Evolutionary conservation across 2,329 filamentous ascomycete species (phyloP).

Genomic region (Fonsecaea pedrosoi): DNA sequence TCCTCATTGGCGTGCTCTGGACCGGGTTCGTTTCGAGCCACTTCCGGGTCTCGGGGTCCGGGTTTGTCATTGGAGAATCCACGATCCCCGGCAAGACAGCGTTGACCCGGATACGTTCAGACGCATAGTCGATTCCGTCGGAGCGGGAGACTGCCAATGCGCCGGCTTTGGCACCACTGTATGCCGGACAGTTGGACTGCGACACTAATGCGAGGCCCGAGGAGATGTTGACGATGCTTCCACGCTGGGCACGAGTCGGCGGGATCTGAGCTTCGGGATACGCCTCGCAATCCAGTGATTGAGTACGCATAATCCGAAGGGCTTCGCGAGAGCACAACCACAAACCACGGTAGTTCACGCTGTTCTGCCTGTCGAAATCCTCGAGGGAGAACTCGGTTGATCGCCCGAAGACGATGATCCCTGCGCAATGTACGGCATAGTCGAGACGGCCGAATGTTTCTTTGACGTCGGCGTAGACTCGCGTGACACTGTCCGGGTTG

Average conservation of each 20-base stretch:
- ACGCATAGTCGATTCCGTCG: constrained; percentile 46
- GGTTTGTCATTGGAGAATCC: constrained; percentile 54
- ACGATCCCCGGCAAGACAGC: constrained; percentile 53
- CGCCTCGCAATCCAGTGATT: constrained; percentile 50
- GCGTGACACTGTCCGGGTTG: constrained; percentile 53
- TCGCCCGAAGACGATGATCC: constrained; percentile 52
- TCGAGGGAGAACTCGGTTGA: constrained; percentile 56
- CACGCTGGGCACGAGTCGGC: constrained; percentile 48
- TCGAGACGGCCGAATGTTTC: constrained; percentile 57
- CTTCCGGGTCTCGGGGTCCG: constrained; percentile 17
- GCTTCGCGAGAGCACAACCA: constrained; percentile 58
- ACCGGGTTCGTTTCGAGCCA: constrained; percentile 25
- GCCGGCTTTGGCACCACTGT: constrained; percentile 54
- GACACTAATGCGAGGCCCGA: constrained; percentile 58
- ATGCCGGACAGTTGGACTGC: constrained; percentile 45
- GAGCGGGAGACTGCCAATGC: constrained; percentile 54
- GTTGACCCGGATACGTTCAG: constrained; percentile 48
- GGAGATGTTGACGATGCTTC: constrained; percentile 60
- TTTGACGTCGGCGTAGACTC: constrained; percentile 46
- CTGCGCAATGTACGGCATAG: constrained; percentile 64
- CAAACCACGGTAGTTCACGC: constrained; percentile 61
- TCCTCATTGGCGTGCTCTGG: constrained; percentile 45
- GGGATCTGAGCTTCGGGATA: constrained; percentile 45
- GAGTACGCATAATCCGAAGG: constrained; percentile 51
- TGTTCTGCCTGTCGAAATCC: constrained; percentile 61